Conservation (phyloP, 352 stramenopile genomes). For the Phytophthora cajani region DNA sequence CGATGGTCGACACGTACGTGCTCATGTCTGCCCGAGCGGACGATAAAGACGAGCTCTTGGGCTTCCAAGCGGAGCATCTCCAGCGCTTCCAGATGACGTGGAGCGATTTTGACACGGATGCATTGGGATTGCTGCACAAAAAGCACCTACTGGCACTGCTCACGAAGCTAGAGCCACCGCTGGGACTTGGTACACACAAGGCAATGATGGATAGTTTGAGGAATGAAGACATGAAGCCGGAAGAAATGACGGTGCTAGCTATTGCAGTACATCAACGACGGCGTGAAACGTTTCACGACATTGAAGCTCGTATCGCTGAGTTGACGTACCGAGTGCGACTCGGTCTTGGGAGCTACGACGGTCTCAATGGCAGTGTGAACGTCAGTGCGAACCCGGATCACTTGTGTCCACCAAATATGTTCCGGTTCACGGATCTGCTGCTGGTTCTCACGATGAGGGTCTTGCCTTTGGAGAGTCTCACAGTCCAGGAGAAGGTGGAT, state of each 20-base stretch:
- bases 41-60: conserved; percentile 65
- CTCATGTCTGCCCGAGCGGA: conserved; percentile 73
- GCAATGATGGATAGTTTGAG: conserved; percentile 41
- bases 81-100: conserved; percentile 73
- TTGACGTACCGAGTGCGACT: conserved; percentile 69
- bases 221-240: conserved; percentile 46
- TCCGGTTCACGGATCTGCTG: conserved; percentile 78
- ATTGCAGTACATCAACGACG: conserved; percentile 51
- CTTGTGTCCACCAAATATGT: conserved; percentile 64
- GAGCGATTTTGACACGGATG: conserved; percentile 79
- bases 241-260: conserved; percentile 31
- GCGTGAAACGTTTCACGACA: conserved; percentile 69
- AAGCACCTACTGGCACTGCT: conserved; percentile 71
- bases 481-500: conserved; percentile 85
- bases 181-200: conserved; percentile 59
- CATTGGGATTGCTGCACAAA: conserved; percentile 76
- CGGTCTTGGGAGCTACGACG: conserved; percentile 62
- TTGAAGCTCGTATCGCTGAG: conserved; percentile 72
- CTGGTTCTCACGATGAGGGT: conserved; percentile 74
- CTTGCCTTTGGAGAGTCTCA: conserved; percentile 71
- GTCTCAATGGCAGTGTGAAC: conserved; percentile 28
- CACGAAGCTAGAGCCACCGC: conserved; percentile 52
- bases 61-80: conserved; percentile 66
- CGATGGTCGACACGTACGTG: conserved; percentile 85
- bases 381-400: conserved; percentile 22